Conservation (phyloP, 2,329 filamentous ascomycete species). For the Epichloe hybrida region DNA sequence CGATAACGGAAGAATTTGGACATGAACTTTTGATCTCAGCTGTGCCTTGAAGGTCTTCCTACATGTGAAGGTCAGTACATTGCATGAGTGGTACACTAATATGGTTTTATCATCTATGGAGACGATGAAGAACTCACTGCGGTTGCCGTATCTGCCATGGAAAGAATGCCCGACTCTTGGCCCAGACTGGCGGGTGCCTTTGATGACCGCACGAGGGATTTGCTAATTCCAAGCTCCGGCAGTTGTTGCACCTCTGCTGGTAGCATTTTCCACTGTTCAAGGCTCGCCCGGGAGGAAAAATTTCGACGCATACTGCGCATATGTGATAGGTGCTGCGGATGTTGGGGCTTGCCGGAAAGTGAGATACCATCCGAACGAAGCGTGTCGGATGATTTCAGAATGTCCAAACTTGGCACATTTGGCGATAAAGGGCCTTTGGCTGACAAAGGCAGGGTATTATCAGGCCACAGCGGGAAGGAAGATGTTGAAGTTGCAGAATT, state of each 20-base stretch:
- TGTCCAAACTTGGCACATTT: not conserved
- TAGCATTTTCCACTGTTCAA: not conserved
- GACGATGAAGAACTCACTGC: not conserved
- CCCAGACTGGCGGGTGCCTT: not conserved
- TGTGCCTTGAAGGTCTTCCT: not conserved
- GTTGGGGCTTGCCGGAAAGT: not conserved
- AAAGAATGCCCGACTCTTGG: not conserved
- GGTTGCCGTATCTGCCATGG: not conserved
- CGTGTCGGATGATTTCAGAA: not conserved
- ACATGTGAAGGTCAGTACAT: not conserved
- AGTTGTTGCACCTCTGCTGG: not conserved
- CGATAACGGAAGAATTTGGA: not conserved
- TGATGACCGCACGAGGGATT: not conserved
- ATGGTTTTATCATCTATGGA: not conserved
- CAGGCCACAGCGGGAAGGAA: not conserved
- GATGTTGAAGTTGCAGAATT: not conserved
- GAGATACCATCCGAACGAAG: not conserved
- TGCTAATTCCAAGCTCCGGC: not conserved
- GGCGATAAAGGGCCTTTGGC: not conserved
- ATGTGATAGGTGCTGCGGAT: not conserved
- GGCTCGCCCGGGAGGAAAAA: not conserved
- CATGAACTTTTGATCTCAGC: not conserved
- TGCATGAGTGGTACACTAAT: not conserved
- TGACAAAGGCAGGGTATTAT: slow-evolving; percentile 1
- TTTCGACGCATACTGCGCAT: not conserved